These are phyloP conservation scores for Raphanus hybrid DNA, from an alignment of 441 rosid species.

Conservation along the genomic window DNA sequence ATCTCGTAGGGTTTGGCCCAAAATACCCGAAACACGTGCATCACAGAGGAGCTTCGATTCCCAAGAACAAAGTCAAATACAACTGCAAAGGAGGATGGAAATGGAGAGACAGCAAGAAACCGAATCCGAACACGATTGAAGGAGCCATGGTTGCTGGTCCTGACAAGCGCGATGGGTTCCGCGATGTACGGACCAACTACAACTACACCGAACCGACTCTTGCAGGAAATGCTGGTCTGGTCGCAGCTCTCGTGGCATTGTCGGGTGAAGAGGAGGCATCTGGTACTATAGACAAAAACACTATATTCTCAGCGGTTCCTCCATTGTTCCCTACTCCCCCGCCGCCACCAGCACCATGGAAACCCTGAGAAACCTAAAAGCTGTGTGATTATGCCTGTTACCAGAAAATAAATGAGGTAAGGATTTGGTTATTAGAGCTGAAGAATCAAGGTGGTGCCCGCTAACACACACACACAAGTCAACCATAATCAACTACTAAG, in stretches of 20 bases:
- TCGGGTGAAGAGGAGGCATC: constrained; percentile 58
- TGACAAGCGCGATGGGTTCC: constrained; percentile 83
- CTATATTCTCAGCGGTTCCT: constrained; percentile 89
- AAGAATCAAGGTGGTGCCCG: not conserved
- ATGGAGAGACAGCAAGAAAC: constrained; percentile 73
- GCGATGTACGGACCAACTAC: constrained; percentile 78
- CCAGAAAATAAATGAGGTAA: not conserved
- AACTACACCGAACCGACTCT: constrained; percentile 95
- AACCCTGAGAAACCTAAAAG: constrained; percentile 57
- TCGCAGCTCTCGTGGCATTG: constrained; percentile 87
- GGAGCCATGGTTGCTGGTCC: constrained; percentile 99
- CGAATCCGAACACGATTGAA: constrained; percentile 71
- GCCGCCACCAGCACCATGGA: constrained; percentile 99
- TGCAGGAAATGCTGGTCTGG: constrained; percentile 92
- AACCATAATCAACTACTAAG: not conserved
- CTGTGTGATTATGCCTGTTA: constrained; percentile 10
- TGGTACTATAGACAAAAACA: constrained; percentile 77
- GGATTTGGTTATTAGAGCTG: not conserved
- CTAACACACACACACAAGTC: not conserved
- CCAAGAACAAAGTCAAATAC: constrained; percentile 71
- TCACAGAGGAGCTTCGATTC: constrained; percentile 94
- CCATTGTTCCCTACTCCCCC: constrained; percentile 94
- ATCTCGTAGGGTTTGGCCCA: constrained; percentile 80
- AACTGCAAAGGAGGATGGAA: constrained; percentile 94
- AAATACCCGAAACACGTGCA: constrained; percentile 82